Conservation (phyloP, 108 stramenopile genomes). For the Craspedostauros australis region DNA sequence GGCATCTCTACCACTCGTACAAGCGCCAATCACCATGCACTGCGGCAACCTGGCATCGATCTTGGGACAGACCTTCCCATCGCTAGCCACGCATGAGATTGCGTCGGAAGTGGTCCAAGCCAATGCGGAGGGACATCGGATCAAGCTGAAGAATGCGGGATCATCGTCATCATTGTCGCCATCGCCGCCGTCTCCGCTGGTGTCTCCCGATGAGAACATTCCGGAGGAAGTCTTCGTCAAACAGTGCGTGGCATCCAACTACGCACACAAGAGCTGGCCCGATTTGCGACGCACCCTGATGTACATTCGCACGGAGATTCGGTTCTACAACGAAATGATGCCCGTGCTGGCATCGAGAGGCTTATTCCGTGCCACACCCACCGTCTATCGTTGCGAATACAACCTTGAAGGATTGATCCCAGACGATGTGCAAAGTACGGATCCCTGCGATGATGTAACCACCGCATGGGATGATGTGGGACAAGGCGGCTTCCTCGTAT, state of each 20-base stretch:
- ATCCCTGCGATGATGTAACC: constrained; percentile 7
- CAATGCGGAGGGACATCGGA: constrained; percentile 27
- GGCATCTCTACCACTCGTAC: too few relatives aligned
- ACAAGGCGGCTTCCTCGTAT: constrained; percentile 27
- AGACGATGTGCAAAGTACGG: constrained; percentile 44
- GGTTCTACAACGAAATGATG: constrained; percentile 66
- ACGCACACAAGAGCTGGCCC: constrained; percentile 44
- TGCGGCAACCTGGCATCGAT: constrained; percentile 9
- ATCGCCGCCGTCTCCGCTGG: not conserved
- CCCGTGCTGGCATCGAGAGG: constrained; percentile 24
- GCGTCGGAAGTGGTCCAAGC: constrained; percentile 25
- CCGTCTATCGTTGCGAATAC: constrained; percentile 33
- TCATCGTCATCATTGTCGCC: not conserved
- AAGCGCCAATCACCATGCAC: too few relatives aligned
- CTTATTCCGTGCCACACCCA: constrained; percentile 25
- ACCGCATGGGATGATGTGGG: constrained; percentile 3
- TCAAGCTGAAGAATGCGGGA: not conserved
- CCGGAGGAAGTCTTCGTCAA: constrained; percentile 32
- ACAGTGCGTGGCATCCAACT: constrained; percentile 26
- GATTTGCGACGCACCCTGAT: constrained; percentile 71
- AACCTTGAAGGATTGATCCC: constrained; percentile 51
- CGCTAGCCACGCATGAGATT: constrained; percentile 7
- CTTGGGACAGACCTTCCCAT: constrained; percentile 11
- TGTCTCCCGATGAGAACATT: not conserved
- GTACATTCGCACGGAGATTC: constrained; percentile 65